Evolutionary conservation across 371 early-diverging fungal species (phyloP).

Genomic region (Mucor irregularis): DNA sequence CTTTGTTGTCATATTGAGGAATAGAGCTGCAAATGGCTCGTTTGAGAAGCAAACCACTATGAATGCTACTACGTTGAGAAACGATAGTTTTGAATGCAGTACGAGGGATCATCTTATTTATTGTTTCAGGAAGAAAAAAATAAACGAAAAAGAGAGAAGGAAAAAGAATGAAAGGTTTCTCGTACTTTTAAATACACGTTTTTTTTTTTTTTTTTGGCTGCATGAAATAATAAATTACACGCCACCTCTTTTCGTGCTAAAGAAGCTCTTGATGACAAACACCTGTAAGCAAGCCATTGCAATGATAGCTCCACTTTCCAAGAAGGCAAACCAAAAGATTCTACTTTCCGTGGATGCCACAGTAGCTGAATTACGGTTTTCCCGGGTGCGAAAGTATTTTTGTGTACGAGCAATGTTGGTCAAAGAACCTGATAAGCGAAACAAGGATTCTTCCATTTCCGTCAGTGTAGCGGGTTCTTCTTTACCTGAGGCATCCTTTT

Average conservation of each 20-base stretch:
- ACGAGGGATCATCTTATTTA: no score
- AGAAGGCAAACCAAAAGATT: conserved; percentile 87
- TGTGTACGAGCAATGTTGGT: conserved; percentile 70
- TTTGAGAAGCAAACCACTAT: no score
- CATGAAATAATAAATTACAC: conserved; percentile 27
- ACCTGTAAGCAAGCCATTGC: conserved; percentile 84
- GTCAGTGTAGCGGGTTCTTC: conserved; percentile 49
- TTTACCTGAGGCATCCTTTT: conserved; percentile 17
- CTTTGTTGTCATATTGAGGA: neutral
- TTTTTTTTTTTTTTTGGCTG: neutral
- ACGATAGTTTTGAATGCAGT: no score
- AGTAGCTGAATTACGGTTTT: conserved; percentile 85
- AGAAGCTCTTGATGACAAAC: conserved; percentile 75
- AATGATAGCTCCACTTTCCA: conserved; percentile 74
- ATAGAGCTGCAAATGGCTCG: no score
- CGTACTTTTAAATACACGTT: no score
- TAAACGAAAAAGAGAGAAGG: no score
- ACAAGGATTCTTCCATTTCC: conserved; percentile 69
- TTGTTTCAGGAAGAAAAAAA: no score
- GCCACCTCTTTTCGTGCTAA: conserved; percentile 63
- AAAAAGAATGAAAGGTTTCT: no score
- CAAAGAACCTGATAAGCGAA: conserved; percentile 56
- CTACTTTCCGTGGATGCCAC: conserved; percentile 79
- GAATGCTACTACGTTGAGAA: no score
- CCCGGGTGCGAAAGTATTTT: conserved; percentile 81